Conservation (phyloP, 768 basidiomycete genomes). For the Psilocybe cubensis region DNA sequence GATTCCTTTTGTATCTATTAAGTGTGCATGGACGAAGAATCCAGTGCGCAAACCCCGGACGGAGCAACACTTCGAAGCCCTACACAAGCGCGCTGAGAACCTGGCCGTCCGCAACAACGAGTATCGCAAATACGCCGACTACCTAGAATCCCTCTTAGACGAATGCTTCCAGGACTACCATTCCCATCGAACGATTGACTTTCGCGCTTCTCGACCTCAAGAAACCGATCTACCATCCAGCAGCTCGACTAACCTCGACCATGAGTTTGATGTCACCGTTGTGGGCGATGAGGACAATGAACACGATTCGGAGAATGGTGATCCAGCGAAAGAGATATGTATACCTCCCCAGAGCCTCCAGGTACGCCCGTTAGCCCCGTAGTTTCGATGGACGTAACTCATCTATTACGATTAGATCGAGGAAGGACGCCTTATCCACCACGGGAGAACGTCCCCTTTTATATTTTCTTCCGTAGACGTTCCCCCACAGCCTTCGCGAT, state of each 20-base stretch:
- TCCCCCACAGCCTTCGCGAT: conserved; percentile 32
- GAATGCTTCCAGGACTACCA: conserved; percentile 41
- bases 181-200: conserved; percentile 16
- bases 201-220: conserved; percentile 24
- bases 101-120: conserved; percentile 40
- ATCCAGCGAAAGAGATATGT: conserved; percentile 40
- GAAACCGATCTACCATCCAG: conserved; percentile 22
- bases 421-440: conserved; percentile 39
- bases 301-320: conserved; percentile 19
- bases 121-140: conserved; percentile 40
- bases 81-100: conserved; percentile 43
- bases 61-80: conserved; percentile 49
- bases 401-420: conserved; percentile 33
- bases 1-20: background rate
- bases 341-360: conserved; percentile 41
- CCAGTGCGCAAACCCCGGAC: conserved; percentile 44
- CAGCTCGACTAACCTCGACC: conserved; percentile 13
- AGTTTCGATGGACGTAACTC: no score
- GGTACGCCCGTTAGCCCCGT: no score
- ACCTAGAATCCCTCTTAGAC: conserved; percentile 47
- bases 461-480: conserved; percentile 35
- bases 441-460: conserved; percentile 47
- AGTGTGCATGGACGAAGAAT: conserved; percentile 51
- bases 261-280: conserved; percentile 18
- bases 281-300: conserved; percentile 26